These are phyloP conservation scores for Craspedostauros australis DNA, from an alignment of 108 stramenopile genomes.

Conservation along the genomic window DNA sequence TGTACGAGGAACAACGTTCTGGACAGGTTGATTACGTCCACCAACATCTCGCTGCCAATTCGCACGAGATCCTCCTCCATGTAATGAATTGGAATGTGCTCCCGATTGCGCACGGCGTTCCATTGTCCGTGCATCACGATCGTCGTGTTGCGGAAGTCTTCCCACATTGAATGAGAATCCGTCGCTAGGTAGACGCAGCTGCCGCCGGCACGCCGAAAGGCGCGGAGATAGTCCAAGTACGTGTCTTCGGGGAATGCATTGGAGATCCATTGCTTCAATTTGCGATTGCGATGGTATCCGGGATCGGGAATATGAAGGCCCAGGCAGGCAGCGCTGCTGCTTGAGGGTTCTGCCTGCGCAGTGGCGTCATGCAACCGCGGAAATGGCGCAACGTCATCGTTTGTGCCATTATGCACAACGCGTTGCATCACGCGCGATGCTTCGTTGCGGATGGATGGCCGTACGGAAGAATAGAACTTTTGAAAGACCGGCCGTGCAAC, in stretches of 20 bases:
- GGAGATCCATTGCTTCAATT: no score
- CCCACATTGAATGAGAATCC: conserved; percentile 2
- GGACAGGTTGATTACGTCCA: conserved; percentile 2
- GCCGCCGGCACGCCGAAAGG: background rate
- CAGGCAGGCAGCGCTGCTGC: background rate
- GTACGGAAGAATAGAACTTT: background rate
- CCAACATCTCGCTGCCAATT: conserved; percentile 7
- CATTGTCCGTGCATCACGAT: background rate
- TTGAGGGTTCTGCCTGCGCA: background rate
- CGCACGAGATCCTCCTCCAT: conserved; percentile 3
- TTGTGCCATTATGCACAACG: background rate
- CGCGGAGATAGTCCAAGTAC: background rate
- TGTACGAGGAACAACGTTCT: conserved; percentile 2
- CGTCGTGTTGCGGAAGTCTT: background rate
- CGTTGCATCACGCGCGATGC: background rate
- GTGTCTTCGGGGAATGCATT: no score
- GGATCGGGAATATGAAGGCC: background rate
- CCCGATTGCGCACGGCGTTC: conserved; percentile 2
- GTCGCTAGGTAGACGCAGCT: background rate
- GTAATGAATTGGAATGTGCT: conserved; percentile 3
- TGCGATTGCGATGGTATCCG: background rate
- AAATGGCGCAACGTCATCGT: background rate
- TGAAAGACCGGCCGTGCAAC: no score
- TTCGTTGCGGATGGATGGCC: background rate
- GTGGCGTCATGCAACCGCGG: background rate